These are phyloP conservation scores for Teunomyces kruisii DNA, from an alignment of 805 yeast genomes.

Conservation along the genomic window DNA sequence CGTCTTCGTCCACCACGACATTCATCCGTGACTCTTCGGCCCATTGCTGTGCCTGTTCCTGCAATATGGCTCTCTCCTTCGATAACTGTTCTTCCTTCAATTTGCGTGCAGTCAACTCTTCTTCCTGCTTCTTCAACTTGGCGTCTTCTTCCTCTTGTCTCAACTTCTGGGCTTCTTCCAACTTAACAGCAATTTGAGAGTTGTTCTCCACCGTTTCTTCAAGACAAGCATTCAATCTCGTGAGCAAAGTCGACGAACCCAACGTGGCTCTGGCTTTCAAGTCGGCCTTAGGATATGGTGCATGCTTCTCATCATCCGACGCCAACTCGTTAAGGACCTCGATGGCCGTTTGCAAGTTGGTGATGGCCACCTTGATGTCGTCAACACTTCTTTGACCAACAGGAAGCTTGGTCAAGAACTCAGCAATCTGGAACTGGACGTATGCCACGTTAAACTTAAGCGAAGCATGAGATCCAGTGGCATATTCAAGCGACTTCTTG, in stretches of 20 bases:
- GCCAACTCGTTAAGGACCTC: slow-evolving; percentile 57
- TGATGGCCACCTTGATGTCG: slow-evolving; percentile 57
- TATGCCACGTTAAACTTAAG: slow-evolving; percentile 79
- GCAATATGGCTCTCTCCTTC: slow-evolving; percentile 46
- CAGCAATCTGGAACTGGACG: slow-evolving; percentile 84
- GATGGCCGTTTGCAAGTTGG: slow-evolving; percentile 64
- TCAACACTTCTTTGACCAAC: slow-evolving; percentile 58
- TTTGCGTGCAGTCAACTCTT: slow-evolving; percentile 42
- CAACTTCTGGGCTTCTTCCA: slow-evolving; percentile 69
- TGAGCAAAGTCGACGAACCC: slow-evolving; percentile 74
- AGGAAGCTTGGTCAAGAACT: slow-evolving; percentile 62
- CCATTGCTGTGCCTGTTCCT: slow-evolving; percentile 54
- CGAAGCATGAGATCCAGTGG: slow-evolving; percentile 28
- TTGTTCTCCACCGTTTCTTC: slow-evolving; percentile 74
- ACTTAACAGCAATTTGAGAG: slow-evolving; percentile 51
- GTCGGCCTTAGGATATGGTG: slow-evolving; percentile 80
- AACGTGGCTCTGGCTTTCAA: slow-evolving; percentile 82
- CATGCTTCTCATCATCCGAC: slow-evolving; percentile 48
- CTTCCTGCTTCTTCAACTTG: slow-evolving; percentile 38
- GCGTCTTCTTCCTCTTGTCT: slow-evolving; percentile 56
- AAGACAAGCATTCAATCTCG: slow-evolving; percentile 66
- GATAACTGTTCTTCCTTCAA: slow-evolving; percentile 46
- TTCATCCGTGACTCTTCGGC: slow-evolving; percentile 46
- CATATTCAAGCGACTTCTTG: slow-evolving; percentile 48
- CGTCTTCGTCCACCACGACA: slow-evolving; percentile 37